Evolutionary conservation across 2,329 filamentous ascomycete species (phyloP).

Genomic region (Gnomoniopsis sp.): DNA sequence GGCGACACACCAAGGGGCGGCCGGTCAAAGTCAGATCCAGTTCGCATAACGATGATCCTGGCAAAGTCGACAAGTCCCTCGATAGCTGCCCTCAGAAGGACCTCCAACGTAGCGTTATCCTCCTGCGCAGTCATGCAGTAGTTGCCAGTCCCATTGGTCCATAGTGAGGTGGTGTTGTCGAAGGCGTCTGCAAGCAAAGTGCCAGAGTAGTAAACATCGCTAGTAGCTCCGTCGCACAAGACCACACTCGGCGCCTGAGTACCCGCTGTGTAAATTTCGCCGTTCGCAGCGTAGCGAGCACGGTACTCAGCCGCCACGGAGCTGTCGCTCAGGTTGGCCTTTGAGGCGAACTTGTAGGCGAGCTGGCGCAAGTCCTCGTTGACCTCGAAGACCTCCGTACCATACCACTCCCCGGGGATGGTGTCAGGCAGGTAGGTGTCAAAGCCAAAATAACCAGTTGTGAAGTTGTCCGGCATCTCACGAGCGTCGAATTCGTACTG

Average conservation of each 20-base stretch:
- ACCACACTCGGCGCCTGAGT: slow-evolving; percentile 51
- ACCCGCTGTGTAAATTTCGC: slow-evolving; percentile 37
- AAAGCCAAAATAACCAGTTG: slow-evolving; percentile 66
- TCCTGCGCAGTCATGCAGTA: slow-evolving; percentile 74
- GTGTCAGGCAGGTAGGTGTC: slow-evolving; percentile 52
- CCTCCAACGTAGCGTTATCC: slow-evolving; percentile 67
- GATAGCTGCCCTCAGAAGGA: slow-evolving; percentile 56
- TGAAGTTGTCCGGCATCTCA: slow-evolving; percentile 62
- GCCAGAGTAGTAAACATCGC: slow-evolving; percentile 70
- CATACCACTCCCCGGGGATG: slow-evolving; percentile 59
- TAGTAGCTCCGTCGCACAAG: slow-evolving; percentile 66
- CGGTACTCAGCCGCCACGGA: slow-evolving; percentile 50
- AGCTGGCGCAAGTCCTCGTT: slow-evolving; percentile 54
- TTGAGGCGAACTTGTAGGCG: slow-evolving; percentile 48
- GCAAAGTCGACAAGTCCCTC: slow-evolving; percentile 60
- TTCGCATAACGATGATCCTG: slow-evolving; percentile 65
- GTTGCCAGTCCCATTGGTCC: slow-evolving; percentile 64
- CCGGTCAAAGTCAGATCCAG: slow-evolving; percentile 68
- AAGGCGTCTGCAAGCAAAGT: slow-evolving; percentile 58
- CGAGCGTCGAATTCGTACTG: slow-evolving; percentile 73
- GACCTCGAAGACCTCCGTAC: slow-evolving; percentile 68
- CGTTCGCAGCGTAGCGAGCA: slow-evolving; percentile 44
- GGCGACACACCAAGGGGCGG: slow-evolving; percentile 56
- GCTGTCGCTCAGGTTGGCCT: slow-evolving; percentile 51
- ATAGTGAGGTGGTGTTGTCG: slow-evolving; percentile 58